phyloP scores from a whole-genome alignment of 2,329 filamentous ascomycete genomes.

The Torrubiellomyces zombiae region DNA sequence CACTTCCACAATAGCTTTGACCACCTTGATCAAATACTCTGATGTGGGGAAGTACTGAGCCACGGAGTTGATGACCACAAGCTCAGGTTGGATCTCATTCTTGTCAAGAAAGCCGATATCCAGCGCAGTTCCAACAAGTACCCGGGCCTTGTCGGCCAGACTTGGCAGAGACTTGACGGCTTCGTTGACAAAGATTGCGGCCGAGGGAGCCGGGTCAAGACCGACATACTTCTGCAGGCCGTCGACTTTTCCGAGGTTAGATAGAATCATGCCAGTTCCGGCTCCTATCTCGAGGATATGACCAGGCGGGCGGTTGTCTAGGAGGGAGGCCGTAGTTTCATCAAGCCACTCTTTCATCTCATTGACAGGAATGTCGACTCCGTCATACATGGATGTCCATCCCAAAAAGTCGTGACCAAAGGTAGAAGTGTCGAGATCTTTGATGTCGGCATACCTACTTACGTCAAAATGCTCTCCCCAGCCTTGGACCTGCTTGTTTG shows the following conservation, averaged over 20 bases:
- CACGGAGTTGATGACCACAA: constrained; percentile 13
- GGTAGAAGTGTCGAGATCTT: not conserved
- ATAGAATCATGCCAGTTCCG: constrained; percentile 15
- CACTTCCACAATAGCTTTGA: constrained; percentile 3
- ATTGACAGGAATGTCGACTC: not conserved
- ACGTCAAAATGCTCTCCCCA: constrained; percentile 1
- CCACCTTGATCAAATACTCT: constrained; percentile 8
- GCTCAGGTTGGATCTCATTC: constrained; percentile 1
- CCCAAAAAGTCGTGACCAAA: constrained; percentile 1
- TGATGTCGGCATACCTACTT: not conserved
- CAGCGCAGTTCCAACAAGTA: constrained; percentile 9
- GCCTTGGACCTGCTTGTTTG: not conserved
- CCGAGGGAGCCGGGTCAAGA: constrained; percentile 10
- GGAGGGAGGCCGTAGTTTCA: too few species aligned
- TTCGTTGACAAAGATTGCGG: constrained; percentile 7
- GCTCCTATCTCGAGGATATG: constrained; percentile 14
- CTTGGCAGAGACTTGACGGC: constrained; percentile 4
- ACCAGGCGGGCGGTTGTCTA: not conserved
- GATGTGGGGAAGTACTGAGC: constrained; percentile 12
- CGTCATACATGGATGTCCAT: constrained; percentile 3
- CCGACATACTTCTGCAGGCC: constrained; percentile 11
- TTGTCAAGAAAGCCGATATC: constrained; percentile 5
- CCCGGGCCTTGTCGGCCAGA: constrained; percentile 3
- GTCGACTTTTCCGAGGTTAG: constrained; percentile 8
- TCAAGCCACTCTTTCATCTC: constrained; percentile 3